Evolutionary conservation across 2,329 filamentous ascomycete genomes (phyloP), one percentile per base, ranked within the genome.

Genomic region (Aureobasidium sp.): DNA sequence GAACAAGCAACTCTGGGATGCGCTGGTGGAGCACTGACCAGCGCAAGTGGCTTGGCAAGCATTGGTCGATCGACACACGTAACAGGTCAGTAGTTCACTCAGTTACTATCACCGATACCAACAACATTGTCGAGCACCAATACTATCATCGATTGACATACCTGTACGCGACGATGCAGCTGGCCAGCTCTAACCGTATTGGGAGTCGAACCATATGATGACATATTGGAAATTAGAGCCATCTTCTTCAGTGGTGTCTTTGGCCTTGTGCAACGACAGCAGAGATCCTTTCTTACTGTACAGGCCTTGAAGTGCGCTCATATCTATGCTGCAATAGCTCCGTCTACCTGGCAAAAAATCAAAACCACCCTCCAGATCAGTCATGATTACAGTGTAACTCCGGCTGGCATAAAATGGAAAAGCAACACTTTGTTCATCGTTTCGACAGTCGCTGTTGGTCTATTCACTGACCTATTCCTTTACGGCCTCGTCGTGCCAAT

Each of bases 401-500:
- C 73, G 0, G 68, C 69, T 30, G 71, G 79, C 16, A 69, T 82
- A 3, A 64, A 70, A 73, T 83, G 80, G 78, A 79, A 84, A n/a
- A 84, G 83, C 11, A 82, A 79, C 58, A 82, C 81, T 2, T 67
- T 78, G 49, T 86, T 87, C 73, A 85, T 86, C 65, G 69, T 84
- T 42, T 71, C 77, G 7, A 85, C 83, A 2, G 81, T 86, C 13
- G 78, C 76, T 3, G 71, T 82, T 25, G 81, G 79, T 47, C 76
- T 83, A 2, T 85, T 84, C 67, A 82, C 80, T 0, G 83, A 85
- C 67, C 71, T 85, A 13, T 85, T 85, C 68, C 75, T 86, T 1
- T 86, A 85, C 67, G 81, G 80, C 1, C 73, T 86, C 2, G 75
- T 86, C 16, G 82, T 85, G 0, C 83, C 83, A 0, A 78, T 85